These are phyloP conservation scores for Suillus alpinus DNA, from an alignment of 768 basidiomycete species.

Conservation along the genomic window DNA sequence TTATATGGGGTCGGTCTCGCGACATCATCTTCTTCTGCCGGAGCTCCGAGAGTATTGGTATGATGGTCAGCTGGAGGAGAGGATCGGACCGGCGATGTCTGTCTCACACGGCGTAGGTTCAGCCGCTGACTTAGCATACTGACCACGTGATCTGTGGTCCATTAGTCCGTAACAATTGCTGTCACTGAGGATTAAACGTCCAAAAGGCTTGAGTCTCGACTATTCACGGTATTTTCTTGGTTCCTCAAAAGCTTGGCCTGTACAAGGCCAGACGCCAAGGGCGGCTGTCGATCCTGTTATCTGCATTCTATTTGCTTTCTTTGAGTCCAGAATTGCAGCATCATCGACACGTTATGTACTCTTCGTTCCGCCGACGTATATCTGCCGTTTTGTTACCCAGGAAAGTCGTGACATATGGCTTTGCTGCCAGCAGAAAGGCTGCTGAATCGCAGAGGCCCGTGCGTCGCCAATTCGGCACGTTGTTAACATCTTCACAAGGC, in stretches of 20 bases:
- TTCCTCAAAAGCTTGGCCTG: not conserved
- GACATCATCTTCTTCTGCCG: slow-evolving; percentile 1
- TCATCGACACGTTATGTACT: slow-evolving; percentile 36
- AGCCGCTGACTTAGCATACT: not conserved
- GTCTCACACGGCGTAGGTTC: too few relatives aligned
- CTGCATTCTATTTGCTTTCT: not conserved
- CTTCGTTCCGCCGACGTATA: slow-evolving; percentile 40
- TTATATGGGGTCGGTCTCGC: slow-evolving; percentile 2
- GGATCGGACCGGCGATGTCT: not conserved
- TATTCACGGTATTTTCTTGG: not conserved
- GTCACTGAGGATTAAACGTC: not conserved
- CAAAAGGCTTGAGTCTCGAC: not conserved
- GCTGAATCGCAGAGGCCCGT: slow-evolving; percentile 37
- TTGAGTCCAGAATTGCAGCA: not conserved
- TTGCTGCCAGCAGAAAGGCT: slow-evolving; percentile 40
- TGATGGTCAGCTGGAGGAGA: not conserved
- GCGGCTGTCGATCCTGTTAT: not conserved
- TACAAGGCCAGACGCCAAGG: not conserved
- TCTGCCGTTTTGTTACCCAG: slow-evolving; percentile 30
- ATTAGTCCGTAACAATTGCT: not conserved
- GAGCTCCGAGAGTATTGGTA: slow-evolving; percentile 4
- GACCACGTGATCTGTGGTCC: not conserved
- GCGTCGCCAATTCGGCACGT: slow-evolving; percentile 58
- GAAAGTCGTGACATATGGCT: slow-evolving; percentile 54
- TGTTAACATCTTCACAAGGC: slow-evolving; percentile 44